Percentiles rank a stretch among this genome's conserved stretches.
phyloP scores from a whole-genome alignment of 106 monocot species.

The Vanilla planifolia region DNA sequence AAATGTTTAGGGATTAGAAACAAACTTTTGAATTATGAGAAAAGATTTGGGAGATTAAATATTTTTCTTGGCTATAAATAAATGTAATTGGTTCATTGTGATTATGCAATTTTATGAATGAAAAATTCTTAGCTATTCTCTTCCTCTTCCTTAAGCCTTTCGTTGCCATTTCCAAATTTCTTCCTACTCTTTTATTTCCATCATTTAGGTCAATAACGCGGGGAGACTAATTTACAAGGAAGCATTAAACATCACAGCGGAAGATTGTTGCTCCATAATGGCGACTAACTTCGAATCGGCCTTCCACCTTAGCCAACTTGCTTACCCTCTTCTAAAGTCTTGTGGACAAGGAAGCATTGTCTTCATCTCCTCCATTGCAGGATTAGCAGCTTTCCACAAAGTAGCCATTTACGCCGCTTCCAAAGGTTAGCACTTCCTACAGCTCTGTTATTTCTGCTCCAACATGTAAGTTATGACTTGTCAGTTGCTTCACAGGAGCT shows the following conservation, averaged over 20 bases:
- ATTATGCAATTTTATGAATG: too few relatives aligned
- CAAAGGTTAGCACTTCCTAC: too few relatives aligned
- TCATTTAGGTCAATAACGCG: constrained; percentile 16
- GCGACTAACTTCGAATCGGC: constrained; percentile 25
- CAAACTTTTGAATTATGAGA: too few relatives aligned
- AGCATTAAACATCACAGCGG: background rate
- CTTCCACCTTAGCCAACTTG: constrained; percentile 15
- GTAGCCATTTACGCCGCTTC: background rate
- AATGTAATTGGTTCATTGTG: too few relatives aligned
- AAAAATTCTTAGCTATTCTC: too few relatives aligned
- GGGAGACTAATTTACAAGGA: background rate
- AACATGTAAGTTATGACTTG: background rate
- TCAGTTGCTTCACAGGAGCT: too few relatives aligned
- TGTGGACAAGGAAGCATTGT: constrained; percentile 18
- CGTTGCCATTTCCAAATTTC: too few relatives aligned
- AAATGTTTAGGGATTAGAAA: too few relatives aligned
- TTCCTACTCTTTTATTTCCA: too few relatives aligned
- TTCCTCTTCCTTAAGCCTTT: too few relatives aligned
- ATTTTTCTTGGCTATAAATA: too few relatives aligned
- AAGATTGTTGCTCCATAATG: constrained; percentile 5
- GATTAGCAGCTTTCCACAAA: background rate
- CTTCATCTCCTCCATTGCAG: constrained; percentile 14
- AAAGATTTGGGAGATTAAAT: too few relatives aligned
- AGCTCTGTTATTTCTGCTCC: background rate
- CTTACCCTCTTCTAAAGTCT: constrained; percentile 19